Evolutionary conservation across 345 rosid species (phyloP).

Genomic region (Excoecaria cochinchinensis): DNA sequence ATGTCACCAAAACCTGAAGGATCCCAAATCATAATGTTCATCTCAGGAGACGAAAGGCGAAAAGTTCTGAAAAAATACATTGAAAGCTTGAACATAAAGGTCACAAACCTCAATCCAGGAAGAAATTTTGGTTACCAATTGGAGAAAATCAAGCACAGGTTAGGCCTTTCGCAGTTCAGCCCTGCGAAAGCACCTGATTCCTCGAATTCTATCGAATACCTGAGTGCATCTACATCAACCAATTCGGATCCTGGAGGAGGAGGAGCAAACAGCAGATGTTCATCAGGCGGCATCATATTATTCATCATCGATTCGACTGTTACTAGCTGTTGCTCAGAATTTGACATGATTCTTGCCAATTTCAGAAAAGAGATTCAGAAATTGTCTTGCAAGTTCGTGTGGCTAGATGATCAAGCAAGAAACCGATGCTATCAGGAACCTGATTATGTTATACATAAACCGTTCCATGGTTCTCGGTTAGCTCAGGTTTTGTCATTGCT

Average conservation of each 20-base stretch:
- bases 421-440: not conserved
- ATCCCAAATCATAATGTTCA: constrained; percentile 32
- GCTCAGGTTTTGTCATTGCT: constrained; percentile 27
- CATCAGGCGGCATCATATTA: constrained; percentile 17
- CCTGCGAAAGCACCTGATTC: constrained; percentile 18
- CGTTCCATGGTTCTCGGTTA: constrained; percentile 37
- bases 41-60: constrained; percentile 31
- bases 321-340: constrained; percentile 6
- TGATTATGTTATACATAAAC: constrained; percentile 21
- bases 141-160: constrained; percentile 26
- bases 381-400: constrained; percentile 27
- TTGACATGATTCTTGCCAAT: constrained; percentile 7
- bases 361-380: constrained; percentile 24
- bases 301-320: constrained; percentile 29
- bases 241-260: constrained; percentile 7
- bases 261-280: constrained; percentile 10
- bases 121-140: constrained; percentile 18
- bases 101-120: constrained; percentile 22
- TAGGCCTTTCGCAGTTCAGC: constrained; percentile 5
- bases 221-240: constrained; percentile 15
- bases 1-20: constrained; percentile 32
- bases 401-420: constrained; percentile 23
- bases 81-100: constrained; percentile 37
- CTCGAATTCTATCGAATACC: not conserved
- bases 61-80: constrained; percentile 30